A percentile compares a stretch with the other conserved stretches of the same genome.
These are phyloP conservation scores for Cercospora brassicicola DNA, from an alignment of 2,329 filamentous ascomycete genomes.

Conservation along the genomic window DNA sequence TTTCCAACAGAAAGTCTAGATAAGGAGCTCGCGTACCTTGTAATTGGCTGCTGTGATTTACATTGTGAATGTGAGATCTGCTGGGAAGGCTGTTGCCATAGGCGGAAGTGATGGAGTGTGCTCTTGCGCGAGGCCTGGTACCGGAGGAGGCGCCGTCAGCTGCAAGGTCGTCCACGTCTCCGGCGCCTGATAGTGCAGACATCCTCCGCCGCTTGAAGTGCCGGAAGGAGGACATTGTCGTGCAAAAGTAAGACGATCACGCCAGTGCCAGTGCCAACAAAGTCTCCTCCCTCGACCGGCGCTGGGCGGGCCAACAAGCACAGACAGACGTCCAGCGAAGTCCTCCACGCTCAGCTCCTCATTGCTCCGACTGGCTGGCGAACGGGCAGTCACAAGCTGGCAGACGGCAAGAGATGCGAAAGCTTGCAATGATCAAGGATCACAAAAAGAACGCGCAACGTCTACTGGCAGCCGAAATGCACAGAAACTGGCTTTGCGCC, in stretches of 20 bases:
- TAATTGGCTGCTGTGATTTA: conserved; percentile 27
- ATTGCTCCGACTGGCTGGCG: conserved; percentile 4
- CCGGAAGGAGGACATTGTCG: conserved; percentile 22
- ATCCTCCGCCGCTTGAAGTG: conserved; percentile 29
- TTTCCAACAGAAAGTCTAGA: conserved; percentile 1
- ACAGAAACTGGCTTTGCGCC: conserved; percentile 8
- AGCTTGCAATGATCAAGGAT: neutral
- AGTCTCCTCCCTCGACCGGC: neutral
- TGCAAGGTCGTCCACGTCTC: conserved; percentile 4
- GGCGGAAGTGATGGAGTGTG: conserved; percentile 19
- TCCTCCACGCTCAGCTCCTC: conserved; percentile 9
- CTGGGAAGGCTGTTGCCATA: conserved; percentile 32
- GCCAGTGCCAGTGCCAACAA: conserved; percentile 12
- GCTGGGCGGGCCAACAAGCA: conserved; percentile 1
- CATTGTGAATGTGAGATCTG: conserved; percentile 41
- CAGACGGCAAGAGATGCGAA: neutral
- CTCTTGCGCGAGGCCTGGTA: conserved; percentile 12
- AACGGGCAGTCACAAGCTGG: conserved; percentile 1
- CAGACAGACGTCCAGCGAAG: neutral
- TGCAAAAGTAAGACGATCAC: conserved; percentile 20
- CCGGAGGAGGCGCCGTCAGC: conserved; percentile 7
- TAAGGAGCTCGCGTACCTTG: conserved; percentile 18
- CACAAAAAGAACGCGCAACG: neutral
- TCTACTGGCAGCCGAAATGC: conserved; percentile 2
- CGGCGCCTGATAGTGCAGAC: conserved; percentile 21